These are phyloP conservation scores for Simplicillium aogashimaense DNA, from an alignment of 2,329 filamentous ascomycete species.

Conservation along the genomic window DNA sequence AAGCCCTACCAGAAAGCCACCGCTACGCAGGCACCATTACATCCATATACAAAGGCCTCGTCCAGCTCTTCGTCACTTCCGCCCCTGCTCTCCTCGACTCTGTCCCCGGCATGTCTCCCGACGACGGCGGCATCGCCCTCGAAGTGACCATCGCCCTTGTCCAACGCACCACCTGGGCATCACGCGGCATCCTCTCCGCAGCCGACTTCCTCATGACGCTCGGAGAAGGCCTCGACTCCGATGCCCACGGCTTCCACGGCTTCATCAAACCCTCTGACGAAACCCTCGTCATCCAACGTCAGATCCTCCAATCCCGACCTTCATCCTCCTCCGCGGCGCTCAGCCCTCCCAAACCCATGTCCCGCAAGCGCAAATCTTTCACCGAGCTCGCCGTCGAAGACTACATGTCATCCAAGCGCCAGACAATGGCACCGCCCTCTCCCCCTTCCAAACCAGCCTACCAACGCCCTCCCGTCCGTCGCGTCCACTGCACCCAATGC, in stretches of 20 bases:
- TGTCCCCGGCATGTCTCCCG: slow-evolving; percentile 26
- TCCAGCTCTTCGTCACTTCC: slow-evolving; percentile 35
- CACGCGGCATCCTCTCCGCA: slow-evolving; percentile 34
- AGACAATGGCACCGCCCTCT: background rate
- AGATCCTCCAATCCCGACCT: background rate
- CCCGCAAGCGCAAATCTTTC: background rate
- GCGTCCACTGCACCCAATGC: slow-evolving; percentile 70
- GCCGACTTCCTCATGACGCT: slow-evolving; percentile 40
- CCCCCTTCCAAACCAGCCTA: slow-evolving; percentile 27
- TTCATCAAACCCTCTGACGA: background rate
- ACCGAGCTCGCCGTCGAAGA: background rate
- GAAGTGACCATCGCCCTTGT: slow-evolving; percentile 33
- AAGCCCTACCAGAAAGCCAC: slow-evolving; percentile 1
- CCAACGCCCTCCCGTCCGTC: slow-evolving; percentile 50
- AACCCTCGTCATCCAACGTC: background rate
- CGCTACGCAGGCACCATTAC: slow-evolving; percentile 22
- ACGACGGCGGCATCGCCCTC: slow-evolving; percentile 31
- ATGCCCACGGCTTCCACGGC: background rate
- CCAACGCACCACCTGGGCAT: slow-evolving; percentile 34
- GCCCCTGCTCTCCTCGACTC: slow-evolving; percentile 18
- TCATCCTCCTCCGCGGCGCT: background rate
- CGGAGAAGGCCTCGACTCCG: slow-evolving; percentile 20
- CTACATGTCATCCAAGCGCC: background rate
- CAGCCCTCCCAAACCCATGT: background rate
- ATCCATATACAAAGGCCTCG: slow-evolving; percentile 40